Evolutionary conservation across 2,329 filamentous ascomycete genomes (phyloP), one percentile per base, ranked within the genome.

Genomic region (Calonectria pseudoturangicola): DNA sequence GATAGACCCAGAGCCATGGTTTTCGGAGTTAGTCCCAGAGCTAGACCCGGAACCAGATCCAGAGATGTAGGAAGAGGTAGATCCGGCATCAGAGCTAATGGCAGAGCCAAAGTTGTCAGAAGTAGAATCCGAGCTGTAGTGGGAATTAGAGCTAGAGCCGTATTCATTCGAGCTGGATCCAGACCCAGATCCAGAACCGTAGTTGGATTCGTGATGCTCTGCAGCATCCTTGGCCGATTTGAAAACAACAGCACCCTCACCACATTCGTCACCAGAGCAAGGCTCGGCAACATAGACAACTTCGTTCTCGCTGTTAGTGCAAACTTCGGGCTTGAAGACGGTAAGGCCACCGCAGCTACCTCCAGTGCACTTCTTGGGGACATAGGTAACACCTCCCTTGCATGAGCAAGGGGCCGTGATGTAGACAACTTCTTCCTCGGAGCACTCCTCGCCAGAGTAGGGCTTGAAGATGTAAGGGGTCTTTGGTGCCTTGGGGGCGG

Each of bases 321-420:
- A 54, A 30, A 54, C 50, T 16, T 54, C 50, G 18, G 50, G 50
- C 28, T 54, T 54, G 16, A 33, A 54, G 50, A 54, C 50, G 21
- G 50, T 54, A 21, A 54, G 28, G 16, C 28, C 50, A 8, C 33
- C 33, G 28, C 50, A 54, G 50, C 28, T 54, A 16, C 30, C 50
- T n/a, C 50, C 28, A 9, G 13, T 16, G 18, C 50, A 54, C 28
- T 54, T 54, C 50, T 54, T 54, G 6, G 50, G 50, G 16, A 33
- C 10, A 12, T 54, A 54, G 27, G 6, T 54, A 6, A 54, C 18
- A 6, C 50, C 50, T 18, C 50, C 50, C 50, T 54, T 54, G 50
- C 50, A 54, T 7, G 50, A 54, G 50, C 50, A 54, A 16, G 50
- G 50, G 18, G 50, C 28, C n/a, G 50, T 36, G 28, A 54, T 6